Conservation (phyloP, 148 eudicot genomes). For the Nepenthes mirabilis region DNA sequence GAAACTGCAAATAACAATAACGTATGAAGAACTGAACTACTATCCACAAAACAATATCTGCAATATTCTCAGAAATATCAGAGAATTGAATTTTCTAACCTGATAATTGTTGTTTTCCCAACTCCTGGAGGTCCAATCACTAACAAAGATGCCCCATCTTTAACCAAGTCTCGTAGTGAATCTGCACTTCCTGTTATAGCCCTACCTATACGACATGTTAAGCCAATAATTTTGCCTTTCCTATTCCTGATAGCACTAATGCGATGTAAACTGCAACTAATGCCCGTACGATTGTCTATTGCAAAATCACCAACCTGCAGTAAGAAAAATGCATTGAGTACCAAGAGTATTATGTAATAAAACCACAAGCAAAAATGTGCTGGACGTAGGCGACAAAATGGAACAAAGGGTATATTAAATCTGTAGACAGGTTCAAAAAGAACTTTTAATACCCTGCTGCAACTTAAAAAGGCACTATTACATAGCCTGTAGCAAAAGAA, state of each 20-base stretch:
- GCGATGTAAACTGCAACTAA: constrained; percentile 84
- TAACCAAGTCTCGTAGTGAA: constrained; percentile 66
- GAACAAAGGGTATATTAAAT: too few relatives aligned
- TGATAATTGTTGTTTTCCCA: constrained; percentile 93
- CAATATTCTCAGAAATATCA: too few relatives aligned
- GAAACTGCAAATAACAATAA: too few relatives aligned
- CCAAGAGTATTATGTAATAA: too few relatives aligned
- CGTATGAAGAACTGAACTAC: too few relatives aligned
- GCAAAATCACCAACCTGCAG: constrained; percentile 97
- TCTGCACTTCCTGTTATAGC: constrained; percentile 93
- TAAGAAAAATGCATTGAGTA: background rate
- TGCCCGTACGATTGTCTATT: constrained; percentile 86
- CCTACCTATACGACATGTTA: constrained; percentile 94
- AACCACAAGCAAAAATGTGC: too few relatives aligned
- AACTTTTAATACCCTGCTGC: too few relatives aligned
- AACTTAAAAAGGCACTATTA: too few relatives aligned
- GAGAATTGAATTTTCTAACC: constrained; percentile 36
- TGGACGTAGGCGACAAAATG: too few relatives aligned
- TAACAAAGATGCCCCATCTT: constrained; percentile 86
- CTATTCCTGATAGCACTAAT: constrained; percentile 91
- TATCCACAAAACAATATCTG: too few relatives aligned
- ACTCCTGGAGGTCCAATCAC: constrained; percentile 99
- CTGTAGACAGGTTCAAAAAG: too few relatives aligned
- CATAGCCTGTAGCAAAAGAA: too few relatives aligned
- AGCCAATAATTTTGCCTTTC: constrained; percentile 71